Evolutionary conservation across 345 rosid genomes (phyloP), one percentile per base, ranked within the genome.

Genomic region (Toxicodendron radicans): DNA sequence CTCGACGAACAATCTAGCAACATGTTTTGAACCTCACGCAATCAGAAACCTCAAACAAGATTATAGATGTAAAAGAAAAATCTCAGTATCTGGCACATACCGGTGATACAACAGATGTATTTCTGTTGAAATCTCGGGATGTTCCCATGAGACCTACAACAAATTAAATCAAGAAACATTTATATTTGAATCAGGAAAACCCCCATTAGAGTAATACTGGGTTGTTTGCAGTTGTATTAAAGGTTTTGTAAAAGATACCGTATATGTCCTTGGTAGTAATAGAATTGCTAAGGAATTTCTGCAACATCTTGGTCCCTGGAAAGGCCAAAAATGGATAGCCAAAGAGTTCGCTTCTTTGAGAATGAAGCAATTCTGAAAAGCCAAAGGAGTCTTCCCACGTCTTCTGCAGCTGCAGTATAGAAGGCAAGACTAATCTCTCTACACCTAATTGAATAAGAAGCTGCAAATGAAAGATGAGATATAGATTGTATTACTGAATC

Each of bases 361-460:
- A 70, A 32, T 12, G 67, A n/a, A 32, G 64, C 80, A 80, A 76
- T 77, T 73, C 78, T 6, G 70, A 69, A 52, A 80, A 80, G 18
- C 83, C 83, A 51, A 80, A 80, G 59, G 80, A 80, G 7, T 63
- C 33, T 64, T 76, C 83, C 83, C 83, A 80, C 7, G 74, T 73
- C 23, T 79, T 64, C 52, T 43, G 70, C 43, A 77, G 51, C 57
- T 80, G 75, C 41, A 75, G 51, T 48, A 79, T 73, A 38, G 83
- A 75, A 1, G 83, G 83, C 83, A 80, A 74, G 53, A 80, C 43
- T 52, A 80, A 60, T 58, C 78, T 80, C 68, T 80, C 78, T 7
- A 80, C 71, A 45, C 83, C 78, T 3, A 80, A 64, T n/a, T 69
- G 56, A 54, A 41, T 57, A 2, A 80, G 80, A 58, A 80, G 58